These are phyloP conservation scores for Closterium sp. DNA, from an alignment of 139 green algal species.

Conservation along the genomic window DNA sequence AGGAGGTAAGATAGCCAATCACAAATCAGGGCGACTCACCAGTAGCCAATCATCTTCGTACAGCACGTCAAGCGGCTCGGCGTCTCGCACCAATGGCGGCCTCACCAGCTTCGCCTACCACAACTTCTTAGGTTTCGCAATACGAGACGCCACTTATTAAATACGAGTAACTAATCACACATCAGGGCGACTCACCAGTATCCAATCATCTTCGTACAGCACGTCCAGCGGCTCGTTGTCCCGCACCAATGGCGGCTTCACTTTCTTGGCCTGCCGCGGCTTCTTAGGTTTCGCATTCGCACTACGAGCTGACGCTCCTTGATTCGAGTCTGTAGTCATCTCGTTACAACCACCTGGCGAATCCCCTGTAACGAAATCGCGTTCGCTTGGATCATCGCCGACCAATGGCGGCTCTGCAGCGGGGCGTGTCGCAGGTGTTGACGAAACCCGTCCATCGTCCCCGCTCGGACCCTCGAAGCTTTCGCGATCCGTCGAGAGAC, in stretches of 20 bases:
- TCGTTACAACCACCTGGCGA: not conserved
- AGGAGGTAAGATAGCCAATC: too few relatives aligned
- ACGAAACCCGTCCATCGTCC: too few relatives aligned
- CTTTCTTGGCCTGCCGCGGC: not conserved
- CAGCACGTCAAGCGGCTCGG: not conserved
- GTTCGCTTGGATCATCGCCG: not conserved
- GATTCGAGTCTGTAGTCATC: not conserved
- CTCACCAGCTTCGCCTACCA: too few relatives aligned
- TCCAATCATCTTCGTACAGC: not conserved
- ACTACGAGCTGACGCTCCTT: not conserved
- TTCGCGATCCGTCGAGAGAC: too few relatives aligned
- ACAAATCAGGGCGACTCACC: not conserved
- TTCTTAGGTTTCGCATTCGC: not conserved
- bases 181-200: too few relatives aligned
- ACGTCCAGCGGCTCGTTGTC: not conserved
- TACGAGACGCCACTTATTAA: too few relatives aligned
- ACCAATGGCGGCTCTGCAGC: not conserved
- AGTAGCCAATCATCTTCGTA: not conserved
- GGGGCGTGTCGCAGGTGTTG: too few relatives aligned
- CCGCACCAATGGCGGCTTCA: not conserved
- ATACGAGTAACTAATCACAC: too few relatives aligned
- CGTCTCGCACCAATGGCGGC: not conserved
- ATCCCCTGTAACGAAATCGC: not conserved
- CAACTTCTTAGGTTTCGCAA: too few relatives aligned
- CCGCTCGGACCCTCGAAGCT: too few relatives aligned